Conservation (phyloP, 225 moss, liverwort and hornwort species). For the Antitrichia curtipendula region DNA sequence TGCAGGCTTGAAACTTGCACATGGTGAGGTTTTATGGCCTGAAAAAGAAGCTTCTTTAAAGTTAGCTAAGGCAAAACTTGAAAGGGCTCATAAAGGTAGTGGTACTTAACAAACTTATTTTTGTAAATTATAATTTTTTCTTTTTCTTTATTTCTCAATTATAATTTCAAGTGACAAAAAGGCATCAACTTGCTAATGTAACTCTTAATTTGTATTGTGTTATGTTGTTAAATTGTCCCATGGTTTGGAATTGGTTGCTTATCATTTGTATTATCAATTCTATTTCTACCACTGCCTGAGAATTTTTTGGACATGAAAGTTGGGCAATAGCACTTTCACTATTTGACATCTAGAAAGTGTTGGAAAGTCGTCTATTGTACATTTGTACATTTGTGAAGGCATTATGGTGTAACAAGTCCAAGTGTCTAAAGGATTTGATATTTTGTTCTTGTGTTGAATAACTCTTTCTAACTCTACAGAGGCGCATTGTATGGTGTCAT, state of each 20-base stretch:
- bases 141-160: not conserved
- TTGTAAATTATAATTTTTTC: not conserved
- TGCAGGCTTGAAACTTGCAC: slow-evolving; percentile 7
- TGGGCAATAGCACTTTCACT: not conserved
- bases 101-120: not conserved
- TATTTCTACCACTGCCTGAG: not conserved
- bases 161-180: not conserved
- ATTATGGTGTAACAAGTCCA: not conserved
- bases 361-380: not conserved
- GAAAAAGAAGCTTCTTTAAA: slow-evolving; percentile 22
- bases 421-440: not conserved
- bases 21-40: slow-evolving; percentile 8
- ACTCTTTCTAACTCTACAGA: not conserved
- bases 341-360: not conserved
- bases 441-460: not conserved
- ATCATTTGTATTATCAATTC: not conserved
- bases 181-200: not conserved
- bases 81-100: slow-evolving; percentile 3
- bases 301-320: not conserved
- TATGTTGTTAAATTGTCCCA: not conserved
- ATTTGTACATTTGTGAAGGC: no score
- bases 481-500: not conserved
- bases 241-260: not conserved
- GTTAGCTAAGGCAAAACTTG: slow-evolving; percentile 16
- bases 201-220: not conserved